Base-by-base conservation (phyloP, 1,139 yeast species). In the Zygosaccharomyces pseudobailii region DNA sequence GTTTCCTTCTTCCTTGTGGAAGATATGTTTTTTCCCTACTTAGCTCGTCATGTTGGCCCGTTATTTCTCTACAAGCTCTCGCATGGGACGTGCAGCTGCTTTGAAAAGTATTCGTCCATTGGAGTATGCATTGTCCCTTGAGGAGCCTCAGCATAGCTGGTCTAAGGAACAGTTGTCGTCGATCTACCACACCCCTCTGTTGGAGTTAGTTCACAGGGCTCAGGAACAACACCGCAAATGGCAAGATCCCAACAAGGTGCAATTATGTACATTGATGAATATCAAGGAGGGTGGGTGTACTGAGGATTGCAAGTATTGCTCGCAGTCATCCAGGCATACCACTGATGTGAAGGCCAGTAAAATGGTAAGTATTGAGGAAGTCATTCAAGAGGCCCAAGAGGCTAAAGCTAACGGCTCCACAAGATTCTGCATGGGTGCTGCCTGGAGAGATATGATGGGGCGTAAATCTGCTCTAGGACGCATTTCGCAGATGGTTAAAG, bases 371-470 rank as follows among this genome's bases (percentile, higher is more conserved):
- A 63, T 84, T 10, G 89, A 83, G 3, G 73, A 74, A 24, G 92
- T 86, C 1, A 68, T 82, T 60, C 73, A 69, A 43, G 83, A 80
- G 38, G 94, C 94, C 0, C 68, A 67, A 41, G 74, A 74, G 45
- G 92, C 94, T 5, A 82, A 83, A 57, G 69, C 61, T 5, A 84
- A 84, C 54, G 92, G 92, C 0, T 78, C 85, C 0, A 85, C 94
- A 0, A 71, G 95, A 51, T 85, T 85, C 60, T 85, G 95, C 62
- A 80, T 85, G 83, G 95, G 94, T 37, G 88, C 92, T 9, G 95
- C 94, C 1, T 86, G 92, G 92, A 74, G 95, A 62, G 92, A 84
- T 53, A 85, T 86, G 94, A 71, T 73, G 40, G 94, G 94, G 7
- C 71, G 94, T 43, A 85, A 84, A 62, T 76, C 81, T 22, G 88